Evolutionary conservation across 129 eudicot species (phyloP), one percentile per base, ranked within the genome.

Genomic region (Saussurea involucrata): DNA sequence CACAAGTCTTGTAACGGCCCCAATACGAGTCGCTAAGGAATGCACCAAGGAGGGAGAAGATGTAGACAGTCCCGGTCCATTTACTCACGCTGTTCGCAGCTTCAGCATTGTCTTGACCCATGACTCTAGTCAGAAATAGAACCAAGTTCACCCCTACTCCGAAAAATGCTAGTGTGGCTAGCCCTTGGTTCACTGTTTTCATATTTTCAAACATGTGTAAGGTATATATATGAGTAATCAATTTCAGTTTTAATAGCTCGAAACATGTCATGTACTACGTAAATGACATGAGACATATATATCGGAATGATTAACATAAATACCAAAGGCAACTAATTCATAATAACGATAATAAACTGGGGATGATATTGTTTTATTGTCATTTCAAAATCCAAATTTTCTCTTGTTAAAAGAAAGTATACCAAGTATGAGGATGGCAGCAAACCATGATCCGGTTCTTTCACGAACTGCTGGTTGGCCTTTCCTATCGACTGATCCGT

Each of bases 41-140:
- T 49, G 98, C 96, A 3, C 98, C 98, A 2, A 90, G 68, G 76
- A 92, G 96, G 36, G 98, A 92, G 81, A 90, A 92, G 66, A 92
- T 71, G 69, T 92, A 92, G 67, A 92, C 98, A 10, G 98, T 92
- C 6, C 98, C 98, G 9, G 93, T 92, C 98, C 98, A 92, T 83
- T 87, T 92, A 83, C 98, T 92, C 40, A 92, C 96, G 29, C 69
- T 86, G 64, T 92, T 92, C 0, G 98, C 96, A 4, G 96, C 96
- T 58, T 85, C 88, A 2, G 98, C 96, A 77, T 92, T 92, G 81
- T 85, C 87, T 88, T 90, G 98, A 24, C 89, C 91, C 81, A 92
- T 81, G 6, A 92, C 98, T 85, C 98, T 83, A 5, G 96, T 92
- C 53, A 92, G 67, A 79, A 88, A 92, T 61, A 92, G 76, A 63